Evolutionary conservation across 1,284 basidiomycete genomes (phyloP).

Genomic region (Prillingera fragicola): DNA sequence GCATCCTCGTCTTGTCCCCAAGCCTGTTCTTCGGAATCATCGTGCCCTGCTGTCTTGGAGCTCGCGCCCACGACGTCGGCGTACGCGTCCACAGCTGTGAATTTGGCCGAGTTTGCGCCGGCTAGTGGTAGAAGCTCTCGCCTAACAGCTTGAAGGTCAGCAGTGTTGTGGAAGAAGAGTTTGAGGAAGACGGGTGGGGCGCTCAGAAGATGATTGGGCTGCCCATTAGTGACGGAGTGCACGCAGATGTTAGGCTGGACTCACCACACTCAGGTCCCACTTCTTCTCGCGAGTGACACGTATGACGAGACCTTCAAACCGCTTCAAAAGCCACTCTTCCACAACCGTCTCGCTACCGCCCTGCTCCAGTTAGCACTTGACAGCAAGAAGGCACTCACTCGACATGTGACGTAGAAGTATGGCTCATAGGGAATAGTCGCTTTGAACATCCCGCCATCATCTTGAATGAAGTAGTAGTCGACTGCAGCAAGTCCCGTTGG

Average conservation of each 20-base stretch:
- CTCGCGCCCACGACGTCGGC: conserved; percentile 91
- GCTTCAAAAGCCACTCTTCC: conserved; percentile 93
- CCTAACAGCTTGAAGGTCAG: conserved; percentile 81
- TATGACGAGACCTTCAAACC: conserved; percentile 79
- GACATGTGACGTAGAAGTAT: conserved; percentile 88
- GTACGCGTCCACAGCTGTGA: conserved; percentile 93
- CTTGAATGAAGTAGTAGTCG: conserved; percentile 96
- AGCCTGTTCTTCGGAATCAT: conserved; percentile 41
- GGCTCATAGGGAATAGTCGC: conserved; percentile 88
- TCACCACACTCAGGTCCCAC: conserved; percentile 79
- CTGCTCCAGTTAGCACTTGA: conserved; percentile 50
- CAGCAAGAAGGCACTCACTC: conserved; percentile 54
- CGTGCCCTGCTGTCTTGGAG: conserved; percentile 50
- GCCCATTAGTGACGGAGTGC: neutral
- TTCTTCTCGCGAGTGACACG: conserved; percentile 76
- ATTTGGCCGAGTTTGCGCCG: conserved; percentile 82
- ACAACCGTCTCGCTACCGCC: conserved; percentile 80
- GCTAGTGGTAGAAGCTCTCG: conserved; percentile 87
- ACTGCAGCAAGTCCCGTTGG: conserved; percentile 80
- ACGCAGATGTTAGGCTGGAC: conserved; percentile 10
- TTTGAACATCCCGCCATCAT: conserved; percentile 95
- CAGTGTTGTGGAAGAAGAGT: conserved; percentile 85
- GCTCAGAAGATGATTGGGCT: conserved; percentile 92
- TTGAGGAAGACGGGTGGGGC: conserved; percentile 82
- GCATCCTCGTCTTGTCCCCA: conserved; percentile 57